Evolutionary conservation across 257 asterid genomes (phyloP).

Genomic region (Galeopsis tetrahit): DNA sequence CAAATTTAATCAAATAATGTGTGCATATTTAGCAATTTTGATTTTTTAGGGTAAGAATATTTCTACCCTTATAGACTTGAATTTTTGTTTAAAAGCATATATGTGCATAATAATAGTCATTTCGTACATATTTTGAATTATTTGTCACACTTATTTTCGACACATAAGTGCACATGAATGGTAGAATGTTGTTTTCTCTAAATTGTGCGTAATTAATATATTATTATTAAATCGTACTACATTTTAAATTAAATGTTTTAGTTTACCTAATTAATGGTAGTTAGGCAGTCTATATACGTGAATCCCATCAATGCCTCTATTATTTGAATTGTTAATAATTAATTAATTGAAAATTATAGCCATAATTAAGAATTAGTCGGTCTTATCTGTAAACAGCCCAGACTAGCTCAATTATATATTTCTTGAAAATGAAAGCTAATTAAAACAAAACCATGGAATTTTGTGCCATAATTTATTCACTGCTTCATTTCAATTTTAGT

Average conservation of each 20-base stretch:
- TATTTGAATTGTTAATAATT: not conserved
- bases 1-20: too few relatives aligned
- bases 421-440: not conserved
- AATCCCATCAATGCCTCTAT: constrained; percentile 5
- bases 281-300: not conserved
- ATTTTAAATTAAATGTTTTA: not conserved
- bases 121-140: not conserved
- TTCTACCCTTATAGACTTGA: too few relatives aligned
- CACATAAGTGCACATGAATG: not conserved
- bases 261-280: not conserved
- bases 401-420: not conserved
- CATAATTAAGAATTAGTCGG: not conserved
- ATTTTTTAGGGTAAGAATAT: too few relatives aligned
- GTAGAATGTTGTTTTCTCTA: not conserved
- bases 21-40: too few relatives aligned
- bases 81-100: too few relatives aligned
- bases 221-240: not conserved
- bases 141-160: too few relatives aligned
- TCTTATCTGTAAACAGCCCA: not conserved
- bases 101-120: not conserved
- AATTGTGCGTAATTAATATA: too few relatives aligned
- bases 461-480: too few relatives aligned
- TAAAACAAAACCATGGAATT: not conserved
- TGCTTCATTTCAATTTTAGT: too few relatives aligned
- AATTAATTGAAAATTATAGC: not conserved